Evolutionary conservation across 139 green algal genomes (phyloP), one percentile per base, ranked within the genome.

Genomic region (Pleodorina starrii): DNA sequence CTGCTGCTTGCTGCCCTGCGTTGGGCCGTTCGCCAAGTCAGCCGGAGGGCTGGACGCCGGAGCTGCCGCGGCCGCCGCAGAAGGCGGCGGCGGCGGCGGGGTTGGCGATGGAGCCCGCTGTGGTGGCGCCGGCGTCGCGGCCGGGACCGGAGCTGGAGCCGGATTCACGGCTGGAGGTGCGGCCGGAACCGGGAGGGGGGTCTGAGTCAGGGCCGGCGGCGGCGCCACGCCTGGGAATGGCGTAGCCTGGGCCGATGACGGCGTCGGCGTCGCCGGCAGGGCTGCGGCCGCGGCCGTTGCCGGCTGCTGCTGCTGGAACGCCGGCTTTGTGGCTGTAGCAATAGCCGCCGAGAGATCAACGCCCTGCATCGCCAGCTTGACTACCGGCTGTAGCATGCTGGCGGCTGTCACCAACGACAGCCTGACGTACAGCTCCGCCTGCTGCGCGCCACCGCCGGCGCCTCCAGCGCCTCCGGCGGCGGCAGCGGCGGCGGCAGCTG

Each of bases 391-490:
- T 63, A 88, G 7, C 32, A 69, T 79, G 44, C 63, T 71, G 21
- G 82, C 82, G 1, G 82, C 82, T 0, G 32, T 79, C 66, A 88
- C 69, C 21, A 88, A 14, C 44, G 82, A 48, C 82, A 88, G 82
- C 66, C 82, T 63, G 9, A 88, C 82, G 32, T 35, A 79, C 82
- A 80, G 29, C 66, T 88, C 82, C 44, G 66, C 82, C 66, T 88
- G 82, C 82, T 80, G 66, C 10, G 23, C 27, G 12, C 5, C 17
- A 29, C 35, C 23, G 5, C 32, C 23, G 7, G 51, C 36, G 51
- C 51, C 36, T 50, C 35, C 51, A 35, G 21, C 51, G 21, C 48
- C 51, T 0, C n/a, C 77, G 7, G 29, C 44, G n/a, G 44, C 74
- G 25, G 42, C 73, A 3, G 10, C 73, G 14, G 32, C 48, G 23